Percentiles rank a stretch among this genome's conserved stretches.
phyloP scores from a whole-genome alignment of 2,329 filamentous ascomycete species.

The Aspergillus latus region DNA sequence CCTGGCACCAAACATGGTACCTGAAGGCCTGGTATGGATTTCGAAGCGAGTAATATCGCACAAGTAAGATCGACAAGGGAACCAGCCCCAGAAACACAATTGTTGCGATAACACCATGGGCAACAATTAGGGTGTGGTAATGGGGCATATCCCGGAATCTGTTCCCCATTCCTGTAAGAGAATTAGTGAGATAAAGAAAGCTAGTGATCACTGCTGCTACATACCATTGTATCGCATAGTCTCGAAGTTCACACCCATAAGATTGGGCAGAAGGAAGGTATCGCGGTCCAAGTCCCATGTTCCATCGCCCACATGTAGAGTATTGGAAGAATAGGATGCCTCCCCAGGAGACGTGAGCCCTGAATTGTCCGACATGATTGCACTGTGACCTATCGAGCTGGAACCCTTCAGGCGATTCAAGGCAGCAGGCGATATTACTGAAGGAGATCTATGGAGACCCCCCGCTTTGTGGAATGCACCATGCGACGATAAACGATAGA shows the following conservation, averaged over 20 bases:
- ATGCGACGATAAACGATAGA: constrained; percentile 33
- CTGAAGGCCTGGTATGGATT: constrained; percentile 57
- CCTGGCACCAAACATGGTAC: constrained; percentile 64
- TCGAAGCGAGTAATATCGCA: constrained; percentile 59
- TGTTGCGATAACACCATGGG: constrained; percentile 60
- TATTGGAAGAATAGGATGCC: constrained; percentile 61
- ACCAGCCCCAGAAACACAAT: constrained; percentile 63
- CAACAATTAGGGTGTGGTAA: constrained; percentile 60
- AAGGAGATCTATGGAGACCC: constrained; percentile 47
- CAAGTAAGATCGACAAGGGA: constrained; percentile 59
- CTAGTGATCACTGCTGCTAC: constrained; percentile 15
- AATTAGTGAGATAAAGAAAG: constrained; percentile 10
- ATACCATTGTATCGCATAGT: constrained; percentile 68
- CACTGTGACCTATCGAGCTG: constrained; percentile 7
- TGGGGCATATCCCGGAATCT: constrained; percentile 60
- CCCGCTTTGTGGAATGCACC: constrained; percentile 45
- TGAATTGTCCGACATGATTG: constrained; percentile 34
- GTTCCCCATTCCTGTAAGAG: constrained; percentile 61
- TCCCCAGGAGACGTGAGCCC: constrained; percentile 58
- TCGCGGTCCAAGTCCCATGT: constrained; percentile 64
- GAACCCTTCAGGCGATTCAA: constrained; percentile 18
- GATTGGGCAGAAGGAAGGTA: constrained; percentile 63
- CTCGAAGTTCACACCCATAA: constrained; percentile 64
- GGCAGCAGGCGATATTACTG: constrained; percentile 38
- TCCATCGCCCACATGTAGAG: constrained; percentile 64